Conservation (phyloP, 371 early-diverging fungal genomes). For the Quaeritorhiza haematococci region DNA sequence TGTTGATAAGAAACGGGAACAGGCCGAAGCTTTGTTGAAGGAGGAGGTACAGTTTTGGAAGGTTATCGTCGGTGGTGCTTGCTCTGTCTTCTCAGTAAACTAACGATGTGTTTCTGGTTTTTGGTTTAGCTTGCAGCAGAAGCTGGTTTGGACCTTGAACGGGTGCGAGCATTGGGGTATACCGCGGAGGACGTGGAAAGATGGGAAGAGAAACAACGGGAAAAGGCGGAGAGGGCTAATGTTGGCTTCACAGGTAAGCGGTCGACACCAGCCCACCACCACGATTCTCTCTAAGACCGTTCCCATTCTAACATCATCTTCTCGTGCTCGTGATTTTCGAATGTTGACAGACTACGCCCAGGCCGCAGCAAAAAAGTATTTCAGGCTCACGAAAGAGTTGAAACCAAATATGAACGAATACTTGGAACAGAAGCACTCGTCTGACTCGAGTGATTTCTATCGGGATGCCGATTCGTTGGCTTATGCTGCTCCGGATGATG, state of each 20-base stretch:
- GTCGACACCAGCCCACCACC: neutral
- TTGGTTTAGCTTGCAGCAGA: constrained; percentile 36
- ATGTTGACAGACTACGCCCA: constrained; percentile 66
- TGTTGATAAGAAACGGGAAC: constrained; percentile 63
- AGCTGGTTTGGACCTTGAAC: constrained; percentile 75
- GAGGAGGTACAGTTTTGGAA: constrained; percentile 36
- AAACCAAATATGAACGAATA: constrained; percentile 81
- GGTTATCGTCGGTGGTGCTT: neutral
- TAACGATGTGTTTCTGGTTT: constrained; percentile 4
- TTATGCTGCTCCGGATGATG: constrained; percentile 56
- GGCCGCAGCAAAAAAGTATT: constrained; percentile 82
- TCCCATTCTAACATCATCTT: neutral
- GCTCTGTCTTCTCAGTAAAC: neutral
- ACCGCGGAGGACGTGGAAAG: constrained; percentile 81
- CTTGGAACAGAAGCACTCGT: constrained; percentile 51
- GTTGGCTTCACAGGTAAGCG: constrained; percentile 74
- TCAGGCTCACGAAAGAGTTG: constrained; percentile 65
- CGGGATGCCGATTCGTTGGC: constrained; percentile 65
- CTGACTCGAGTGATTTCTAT: constrained; percentile 36
- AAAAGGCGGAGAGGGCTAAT: constrained; percentile 60
- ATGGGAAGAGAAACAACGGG: constrained; percentile 77
- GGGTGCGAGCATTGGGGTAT: constrained; percentile 74
- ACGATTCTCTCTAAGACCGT: neutral
- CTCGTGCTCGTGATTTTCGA: neutral
- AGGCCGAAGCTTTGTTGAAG: constrained; percentile 65